Conservation (phyloP, 208 protist genomes). For the Sergeia podlipaevii region DNA sequence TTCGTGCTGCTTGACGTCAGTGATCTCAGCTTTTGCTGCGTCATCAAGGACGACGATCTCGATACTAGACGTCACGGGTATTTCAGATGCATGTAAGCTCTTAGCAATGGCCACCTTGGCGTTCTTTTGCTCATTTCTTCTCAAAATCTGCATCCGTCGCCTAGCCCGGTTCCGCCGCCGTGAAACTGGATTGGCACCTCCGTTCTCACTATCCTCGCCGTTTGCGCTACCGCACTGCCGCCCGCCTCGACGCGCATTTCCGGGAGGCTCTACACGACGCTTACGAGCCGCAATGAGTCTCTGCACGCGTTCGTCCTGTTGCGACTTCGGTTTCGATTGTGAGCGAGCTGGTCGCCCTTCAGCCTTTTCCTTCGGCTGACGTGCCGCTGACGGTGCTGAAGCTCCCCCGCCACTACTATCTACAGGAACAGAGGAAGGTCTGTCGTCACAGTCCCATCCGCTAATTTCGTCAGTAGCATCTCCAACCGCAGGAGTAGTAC, state of each 20-base stretch:
- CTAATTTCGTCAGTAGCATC: not conserved
- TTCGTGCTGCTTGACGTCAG: constrained; percentile 4
- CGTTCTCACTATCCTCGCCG: constrained; percentile 10
- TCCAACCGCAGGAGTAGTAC: no score
- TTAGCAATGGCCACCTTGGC: constrained; percentile 35
- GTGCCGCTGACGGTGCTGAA: not conserved
- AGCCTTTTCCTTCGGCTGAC: constrained; percentile 4
- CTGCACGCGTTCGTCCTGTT: constrained; percentile 24
- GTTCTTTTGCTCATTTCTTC: constrained; percentile 42
- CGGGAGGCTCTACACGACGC: constrained; percentile 8
- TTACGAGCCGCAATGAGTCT: constrained; percentile 32
- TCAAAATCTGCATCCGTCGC: constrained; percentile 21
- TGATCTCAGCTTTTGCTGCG: no score
- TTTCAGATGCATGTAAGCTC: constrained; percentile 39
- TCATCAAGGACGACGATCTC: constrained; percentile 10
- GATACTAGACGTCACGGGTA: constrained; percentile 28
- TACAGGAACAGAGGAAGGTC: no score
- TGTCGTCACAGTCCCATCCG: not conserved
- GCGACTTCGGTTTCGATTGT: not conserved
- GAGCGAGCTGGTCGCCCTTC: constrained; percentile 6
- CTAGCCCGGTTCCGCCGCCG: constrained; percentile 22
- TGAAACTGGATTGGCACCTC: constrained; percentile 10
- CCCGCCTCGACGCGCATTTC: constrained; percentile 5
- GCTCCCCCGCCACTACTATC: not conserved
- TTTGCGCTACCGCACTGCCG: constrained; percentile 1